A percentile compares a stretch with the other conserved stretches of the same genome.
These are phyloP conservation scores for Wallacemonas sp. DNA, from an alignment of 208 protist genomes.

Conservation along the genomic window DNA sequence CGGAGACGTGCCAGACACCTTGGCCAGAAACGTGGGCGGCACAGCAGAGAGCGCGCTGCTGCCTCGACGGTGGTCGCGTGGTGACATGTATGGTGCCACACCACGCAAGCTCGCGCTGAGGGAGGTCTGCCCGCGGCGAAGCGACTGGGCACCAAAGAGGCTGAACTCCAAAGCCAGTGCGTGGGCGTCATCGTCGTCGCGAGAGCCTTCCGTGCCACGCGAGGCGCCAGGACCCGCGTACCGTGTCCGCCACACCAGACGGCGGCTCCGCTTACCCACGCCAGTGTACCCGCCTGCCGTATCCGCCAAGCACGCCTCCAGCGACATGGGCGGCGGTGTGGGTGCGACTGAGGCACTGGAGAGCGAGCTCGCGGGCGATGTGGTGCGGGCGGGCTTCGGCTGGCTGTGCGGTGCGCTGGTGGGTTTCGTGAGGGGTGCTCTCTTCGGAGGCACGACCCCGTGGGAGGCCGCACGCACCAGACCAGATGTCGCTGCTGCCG, in stretches of 20 bases:
- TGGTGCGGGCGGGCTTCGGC: neutral
- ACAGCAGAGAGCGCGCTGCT: neutral
- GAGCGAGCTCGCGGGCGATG: neutral
- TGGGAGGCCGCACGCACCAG: too few relatives aligned
- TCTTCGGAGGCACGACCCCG: too few relatives aligned
- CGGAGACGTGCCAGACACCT: neutral
- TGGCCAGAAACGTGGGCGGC: slow-evolving; percentile 1
- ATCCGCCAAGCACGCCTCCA: neutral
- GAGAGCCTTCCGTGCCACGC: neutral
- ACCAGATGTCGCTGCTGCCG: too few relatives aligned
- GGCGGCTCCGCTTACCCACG: neutral
- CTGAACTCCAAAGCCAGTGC: slow-evolving; percentile 6
- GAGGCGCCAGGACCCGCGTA: neutral
- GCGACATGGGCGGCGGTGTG: too few relatives aligned
- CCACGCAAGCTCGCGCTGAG: neutral
- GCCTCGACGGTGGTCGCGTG: neutral
- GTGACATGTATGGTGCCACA: neutral
- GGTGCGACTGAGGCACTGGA: neutral
- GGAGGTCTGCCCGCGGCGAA: neutral
- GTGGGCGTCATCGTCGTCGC: neutral
- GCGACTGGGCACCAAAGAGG: slow-evolving; percentile 5
- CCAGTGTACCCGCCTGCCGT: neutral
- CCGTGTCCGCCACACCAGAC: neutral
- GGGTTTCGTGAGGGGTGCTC: too few relatives aligned
- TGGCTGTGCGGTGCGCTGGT: too few relatives aligned